Evolutionary conservation across 345 rosid genomes (phyloP), one percentile per base, ranked within the genome.

Genomic region (Ceriops decandra): DNA sequence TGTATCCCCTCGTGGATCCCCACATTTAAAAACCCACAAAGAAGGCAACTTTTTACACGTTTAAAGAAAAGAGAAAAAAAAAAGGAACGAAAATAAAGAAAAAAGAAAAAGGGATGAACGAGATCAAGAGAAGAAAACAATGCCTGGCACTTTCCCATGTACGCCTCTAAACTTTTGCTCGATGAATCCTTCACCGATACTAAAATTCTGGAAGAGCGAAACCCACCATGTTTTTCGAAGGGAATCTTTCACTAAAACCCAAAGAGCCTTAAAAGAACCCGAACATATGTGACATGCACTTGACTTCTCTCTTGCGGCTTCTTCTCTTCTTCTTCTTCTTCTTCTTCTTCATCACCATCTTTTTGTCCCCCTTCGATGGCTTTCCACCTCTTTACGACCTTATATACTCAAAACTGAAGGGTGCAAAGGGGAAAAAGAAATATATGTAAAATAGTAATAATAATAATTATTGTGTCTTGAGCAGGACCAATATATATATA

Each of bases 81-180:
- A 4, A 13, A 42, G 13, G 1, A 16, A 17, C 5, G n/a, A 36
- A 20, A 6, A 8, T 46, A 61, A 68, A 60, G 4, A 21, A 68
- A 68, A 35, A 5, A 31, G 6, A 31, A 30, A 30, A 30, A 31
- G 6, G 5, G 33, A 33, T 2, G 31, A 68, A 49, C 6, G 42
- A 10, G 5, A 54, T 11, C 21, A 42, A 64, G 22, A 19, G 7
- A 13, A 64, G 47, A 54, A 70, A 26, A 49, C 72, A 79, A 74
- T 84, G 87, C 87, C 87, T 84, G 87, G 87, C 87, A 42, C 49
- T 74, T 77, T 82, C 79, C 84, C 87, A 60, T 84, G 87, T 84
- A 84, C 87, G 87, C 87, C 87, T 72, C 80, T 33, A 58, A 53
- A 49, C 46, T 21, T 32, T 38, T 9, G 22, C 24, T 26, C n/a